A percentile compares a stretch with the other conserved stretches of the same genome.
phyloP scores from a whole-genome alignment of 805 yeast species.

The Schizosaccharomyces cryophilus region DNA sequence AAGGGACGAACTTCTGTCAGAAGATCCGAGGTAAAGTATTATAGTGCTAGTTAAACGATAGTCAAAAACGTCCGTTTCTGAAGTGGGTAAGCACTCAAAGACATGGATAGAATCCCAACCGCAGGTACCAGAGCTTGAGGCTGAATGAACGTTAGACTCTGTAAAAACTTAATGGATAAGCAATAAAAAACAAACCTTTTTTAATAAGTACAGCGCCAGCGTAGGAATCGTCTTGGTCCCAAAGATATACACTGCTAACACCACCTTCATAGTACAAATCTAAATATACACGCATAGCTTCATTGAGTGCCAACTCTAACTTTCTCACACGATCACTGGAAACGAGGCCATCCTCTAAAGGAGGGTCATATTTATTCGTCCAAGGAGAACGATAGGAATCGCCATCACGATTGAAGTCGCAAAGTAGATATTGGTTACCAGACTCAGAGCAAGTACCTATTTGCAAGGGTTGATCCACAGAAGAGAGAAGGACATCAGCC shows the following conservation, averaged over 20 bases:
- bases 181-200: constrained; percentile 19
- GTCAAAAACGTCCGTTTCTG: constrained; percentile 13
- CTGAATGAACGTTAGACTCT: neutral
- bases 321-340: constrained; percentile 46
- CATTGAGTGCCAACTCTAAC: constrained; percentile 61
- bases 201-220: constrained; percentile 82
- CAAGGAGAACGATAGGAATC: constrained; percentile 83
- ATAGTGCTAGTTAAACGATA: constrained; percentile 75
- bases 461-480: constrained; percentile 66
- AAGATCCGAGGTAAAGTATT: constrained; percentile 38
- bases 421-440: constrained; percentile 51
- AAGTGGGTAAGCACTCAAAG: constrained; percentile 33
- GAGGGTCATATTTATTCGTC: constrained; percentile 43
- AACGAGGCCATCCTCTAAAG: constrained; percentile 40
- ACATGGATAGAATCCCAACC: constrained; percentile 91
- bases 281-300: constrained; percentile 74
- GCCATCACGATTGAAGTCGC: constrained; percentile 89
- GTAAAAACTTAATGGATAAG: neutral
- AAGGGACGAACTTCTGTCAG: constrained; percentile 9
- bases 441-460: constrained; percentile 25
- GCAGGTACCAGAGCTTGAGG: constrained; percentile 16
- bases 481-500: constrained; percentile 66
- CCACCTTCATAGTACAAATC: constrained; percentile 90
- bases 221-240: constrained; percentile 63
- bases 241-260: constrained; percentile 60